Percentiles rank a stretch among this genome's conserved stretches.
These are phyloP conservation scores for Cutaneotrichosporon arboriforme DNA, from an alignment of 1,284 basidiomycete species.

Conservation along the genomic window DNA sequence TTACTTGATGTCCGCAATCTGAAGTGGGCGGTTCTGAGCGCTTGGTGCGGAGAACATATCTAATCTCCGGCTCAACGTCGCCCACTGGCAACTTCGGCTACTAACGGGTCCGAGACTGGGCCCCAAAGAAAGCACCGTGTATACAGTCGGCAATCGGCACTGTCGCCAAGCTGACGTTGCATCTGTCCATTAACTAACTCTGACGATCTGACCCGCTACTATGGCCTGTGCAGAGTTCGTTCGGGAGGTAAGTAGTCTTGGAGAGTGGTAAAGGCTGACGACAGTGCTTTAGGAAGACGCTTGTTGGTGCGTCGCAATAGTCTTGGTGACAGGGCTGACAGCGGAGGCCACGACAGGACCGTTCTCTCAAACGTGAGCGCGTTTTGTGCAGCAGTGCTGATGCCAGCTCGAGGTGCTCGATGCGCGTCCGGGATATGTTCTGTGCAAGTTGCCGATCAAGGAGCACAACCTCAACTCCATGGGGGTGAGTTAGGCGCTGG, in stretches of 20 bases:
- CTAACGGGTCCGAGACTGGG: too few species aligned
- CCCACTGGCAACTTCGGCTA: too few species aligned
- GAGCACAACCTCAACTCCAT: slow-evolving; percentile 11
- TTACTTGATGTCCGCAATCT: too few species aligned
- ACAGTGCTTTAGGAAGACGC: neutral
- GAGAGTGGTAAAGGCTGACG: neutral
- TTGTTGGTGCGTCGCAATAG: neutral
- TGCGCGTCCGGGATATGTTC: slow-evolving; percentile 11
- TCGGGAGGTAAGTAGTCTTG: slow-evolving; percentile 5
- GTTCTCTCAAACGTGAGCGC: slow-evolving; percentile 3
- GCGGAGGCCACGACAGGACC: slow-evolving; percentile 8
- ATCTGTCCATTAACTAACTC: too few species aligned
- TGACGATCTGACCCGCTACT: too few species aligned
- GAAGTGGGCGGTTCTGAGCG: too few species aligned
- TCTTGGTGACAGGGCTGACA: neutral
- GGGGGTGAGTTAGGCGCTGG: slow-evolving; percentile 1
- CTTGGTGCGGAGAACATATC: too few species aligned
- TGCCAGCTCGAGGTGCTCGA: slow-evolving; percentile 13
- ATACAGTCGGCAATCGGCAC: neutral
- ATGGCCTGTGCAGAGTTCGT: slow-evolving; percentile 15
- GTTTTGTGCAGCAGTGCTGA: neutral
- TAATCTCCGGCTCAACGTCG: too few species aligned
- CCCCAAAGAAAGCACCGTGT: too few species aligned
- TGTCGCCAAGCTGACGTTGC: too few species aligned
- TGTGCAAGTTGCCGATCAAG: slow-evolving; percentile 2